phyloP scores from a whole-genome alignment of 805 yeast genomes.

The Spathaspora hagerdaliae region DNA sequence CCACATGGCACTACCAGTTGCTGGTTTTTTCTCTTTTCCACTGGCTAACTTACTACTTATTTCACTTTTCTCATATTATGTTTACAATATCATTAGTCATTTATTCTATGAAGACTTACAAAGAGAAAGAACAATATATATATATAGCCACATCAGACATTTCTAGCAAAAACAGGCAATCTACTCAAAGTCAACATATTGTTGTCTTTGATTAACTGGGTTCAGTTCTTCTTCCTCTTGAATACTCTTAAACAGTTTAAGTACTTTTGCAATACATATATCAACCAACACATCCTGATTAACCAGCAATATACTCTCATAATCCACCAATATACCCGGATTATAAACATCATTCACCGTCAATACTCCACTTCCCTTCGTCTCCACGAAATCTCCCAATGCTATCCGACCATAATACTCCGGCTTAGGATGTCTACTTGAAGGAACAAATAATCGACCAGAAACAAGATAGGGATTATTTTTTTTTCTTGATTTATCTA shows the following conservation, averaged over 20 bases:
- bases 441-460: background rate
- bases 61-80: too few species aligned
- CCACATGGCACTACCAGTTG: too few species aligned
- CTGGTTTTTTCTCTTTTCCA: too few species aligned
- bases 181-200: too few species aligned
- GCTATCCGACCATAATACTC: background rate
- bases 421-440: background rate
- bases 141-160: too few species aligned
- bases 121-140: too few species aligned
- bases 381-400: background rate
- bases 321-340: background rate
- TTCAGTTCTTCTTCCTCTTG: background rate
- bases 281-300: constrained; percentile 4
- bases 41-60: too few species aligned
- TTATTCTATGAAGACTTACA: too few species aligned
- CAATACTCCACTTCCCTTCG: constrained; percentile 2
- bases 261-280: constrained; percentile 6
- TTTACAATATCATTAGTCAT: too few species aligned
- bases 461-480: constrained; percentile 2
- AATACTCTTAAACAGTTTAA: constrained; percentile 4
- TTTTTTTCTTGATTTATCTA: background rate
- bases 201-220: too few species aligned
- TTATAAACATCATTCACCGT: background rate
- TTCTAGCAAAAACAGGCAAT: too few species aligned
- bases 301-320: constrained; percentile 4